Percentiles rank a stretch among this genome's conserved stretches.
Evolutionary conservation across 2,329 filamentous ascomycete genomes (phyloP).

Genomic region (Trichoderma lentiforme): DNA sequence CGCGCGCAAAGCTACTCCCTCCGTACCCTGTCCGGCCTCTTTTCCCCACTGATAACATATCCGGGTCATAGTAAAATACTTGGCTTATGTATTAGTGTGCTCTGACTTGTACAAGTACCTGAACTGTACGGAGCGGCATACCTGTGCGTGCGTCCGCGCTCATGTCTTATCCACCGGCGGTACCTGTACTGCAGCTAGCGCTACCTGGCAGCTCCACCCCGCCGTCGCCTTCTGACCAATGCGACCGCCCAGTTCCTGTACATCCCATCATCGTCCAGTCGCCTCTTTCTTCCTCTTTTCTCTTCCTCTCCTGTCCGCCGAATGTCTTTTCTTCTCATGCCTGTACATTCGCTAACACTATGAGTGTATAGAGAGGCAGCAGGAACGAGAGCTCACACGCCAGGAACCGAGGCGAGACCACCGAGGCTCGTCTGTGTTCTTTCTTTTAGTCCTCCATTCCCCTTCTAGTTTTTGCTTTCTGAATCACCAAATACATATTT

Average conservation of each 20-base stretch:
- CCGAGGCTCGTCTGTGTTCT: not conserved
- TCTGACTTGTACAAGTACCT: not conserved
- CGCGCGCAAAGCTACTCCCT: constrained; percentile 8
- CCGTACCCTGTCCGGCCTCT: constrained; percentile 1
- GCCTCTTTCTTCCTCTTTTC: constrained; percentile 10
- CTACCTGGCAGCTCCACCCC: not conserved
- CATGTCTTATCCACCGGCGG: not conserved
- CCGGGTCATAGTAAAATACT: not conserved
- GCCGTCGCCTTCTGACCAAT: not conserved
- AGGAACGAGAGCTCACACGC: constrained; percentile 10
- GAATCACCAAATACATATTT: not conserved
- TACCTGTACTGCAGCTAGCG: not conserved
- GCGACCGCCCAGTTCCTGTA: not conserved
- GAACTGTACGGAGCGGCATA: not conserved
- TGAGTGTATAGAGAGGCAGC: constrained; percentile 17
- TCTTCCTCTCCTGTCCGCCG: constrained; percentile 21
- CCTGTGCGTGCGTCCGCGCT: not conserved
- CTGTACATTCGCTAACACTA: constrained; percentile 6
- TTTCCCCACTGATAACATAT: constrained; percentile 7
- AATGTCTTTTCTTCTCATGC: not conserved
- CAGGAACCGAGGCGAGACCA: constrained; percentile 17
- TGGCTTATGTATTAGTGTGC: not conserved
- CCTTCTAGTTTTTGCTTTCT: not conserved
- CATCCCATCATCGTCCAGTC: constrained; percentile 3
- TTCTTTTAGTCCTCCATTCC: not conserved